Evolutionary conservation across 805 yeast species (phyloP), one percentile per base, ranked within the genome.

Genomic region (Priceomyces carsonii): DNA sequence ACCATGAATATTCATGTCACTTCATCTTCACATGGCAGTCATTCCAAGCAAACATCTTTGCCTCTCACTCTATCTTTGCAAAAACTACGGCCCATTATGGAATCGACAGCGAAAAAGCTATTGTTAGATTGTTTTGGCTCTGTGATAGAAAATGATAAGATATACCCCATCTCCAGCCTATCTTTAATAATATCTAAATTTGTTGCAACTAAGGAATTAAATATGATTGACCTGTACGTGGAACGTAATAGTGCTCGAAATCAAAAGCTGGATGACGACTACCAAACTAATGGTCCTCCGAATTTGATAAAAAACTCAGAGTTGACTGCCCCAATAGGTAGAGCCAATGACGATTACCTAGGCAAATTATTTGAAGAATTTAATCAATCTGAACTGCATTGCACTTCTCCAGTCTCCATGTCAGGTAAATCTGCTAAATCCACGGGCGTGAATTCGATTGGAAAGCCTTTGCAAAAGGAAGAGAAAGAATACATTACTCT

Each of bases 131-230:
- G 75, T 2, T 38, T 65, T 26, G 60, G 57, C n/a, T 40, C 38
- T 15, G 45, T 40, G 8, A 36, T 46, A 6, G 40, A 44, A 19
- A 44, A 43, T 9, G 44, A 61, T 5, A 55, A 51, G 8, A 56
- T 61, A 4, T 48, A 55, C 5, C 82, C 85, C 0, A 51, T 80
- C 26, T 56, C 64, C 1, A 71, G 74, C 39, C 59, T 81, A 39
- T 73, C 75, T 16, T 54, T 83, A 40, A 64, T 70, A 0, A 57
- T 82, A 2, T 66, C 82, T 3, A 77, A 75, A 37, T 79, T 84
- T 50, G 77, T 75, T 25, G 61, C 65, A 13, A 45, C 69, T 0
- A 64, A 60, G 20, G 61, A 66, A 10, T 49, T 53, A 9, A 50
- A 50, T 18, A 50, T 67, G 24, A 64, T 59, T 17, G 72, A 63